Conservation (phyloP, 495 filamentous ascomycete species). For the Aspergillus sclerotioniger region DNA sequence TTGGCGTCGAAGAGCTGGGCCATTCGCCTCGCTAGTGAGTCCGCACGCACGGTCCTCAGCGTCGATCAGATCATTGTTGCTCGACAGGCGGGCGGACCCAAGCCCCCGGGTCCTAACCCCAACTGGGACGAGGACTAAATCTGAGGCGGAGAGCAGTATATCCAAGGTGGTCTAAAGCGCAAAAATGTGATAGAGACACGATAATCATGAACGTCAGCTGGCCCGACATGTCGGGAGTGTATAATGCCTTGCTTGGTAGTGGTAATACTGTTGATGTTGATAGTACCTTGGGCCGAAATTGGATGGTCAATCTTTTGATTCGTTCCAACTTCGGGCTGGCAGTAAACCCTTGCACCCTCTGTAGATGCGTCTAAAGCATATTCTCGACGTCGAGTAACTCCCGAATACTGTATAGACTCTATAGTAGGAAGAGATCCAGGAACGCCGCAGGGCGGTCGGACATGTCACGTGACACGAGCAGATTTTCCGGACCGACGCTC, state of each 20-base stretch:
- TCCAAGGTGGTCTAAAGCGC: slow-evolving; percentile 7
- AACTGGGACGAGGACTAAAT: slow-evolving; percentile 97
- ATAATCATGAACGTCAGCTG: slow-evolving; percentile 20
- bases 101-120: slow-evolving; percentile 89
- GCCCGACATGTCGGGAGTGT: slow-evolving; percentile 1
- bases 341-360: too few species aligned
- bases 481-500: slow-evolving; percentile 40
- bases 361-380: too few species aligned
- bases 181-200: slow-evolving; percentile 23
- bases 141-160: slow-evolving; percentile 7
- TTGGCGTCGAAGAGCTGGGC: slow-evolving; percentile 91
- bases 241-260: background rate
- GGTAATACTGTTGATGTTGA: background rate
- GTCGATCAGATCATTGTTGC: slow-evolving; percentile 99
- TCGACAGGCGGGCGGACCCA: slow-evolving; percentile 94
- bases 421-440: background rate
- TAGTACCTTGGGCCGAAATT: background rate
- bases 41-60: slow-evolving; percentile 88
- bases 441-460: background rate
- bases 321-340: background rate
- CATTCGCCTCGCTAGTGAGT: slow-evolving; percentile 92
- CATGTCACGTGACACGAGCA: slow-evolving; percentile 35
- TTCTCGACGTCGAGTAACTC: too few species aligned
- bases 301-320: background rate
- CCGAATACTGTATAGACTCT: background rate